These are phyloP conservation scores for Sphaerulina musiva DNA, from an alignment of 2,329 filamentous ascomycete genomes.

Conservation along the genomic window DNA sequence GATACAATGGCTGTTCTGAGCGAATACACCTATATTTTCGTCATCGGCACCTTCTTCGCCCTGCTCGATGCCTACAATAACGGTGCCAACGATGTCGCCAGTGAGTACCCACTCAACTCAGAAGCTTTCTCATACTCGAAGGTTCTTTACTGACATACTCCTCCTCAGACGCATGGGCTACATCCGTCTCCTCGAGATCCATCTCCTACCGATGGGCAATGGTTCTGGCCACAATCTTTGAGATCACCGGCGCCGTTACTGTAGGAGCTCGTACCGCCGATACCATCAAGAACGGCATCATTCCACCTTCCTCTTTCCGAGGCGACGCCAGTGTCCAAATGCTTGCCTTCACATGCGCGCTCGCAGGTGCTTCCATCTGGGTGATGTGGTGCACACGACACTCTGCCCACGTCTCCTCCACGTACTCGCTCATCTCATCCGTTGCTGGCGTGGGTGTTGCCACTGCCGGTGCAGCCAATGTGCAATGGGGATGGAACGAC, in stretches of 20 bases:
- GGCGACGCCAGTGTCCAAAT: slow-evolving; percentile 41
- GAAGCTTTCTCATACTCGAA: too few relatives aligned
- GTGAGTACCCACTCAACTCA: slow-evolving; percentile 12
- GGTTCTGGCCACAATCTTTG: slow-evolving; percentile 46
- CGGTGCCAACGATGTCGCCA: slow-evolving; percentile 57
- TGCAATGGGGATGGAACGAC: slow-evolving; percentile 40
- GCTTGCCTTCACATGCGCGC: slow-evolving; percentile 42
- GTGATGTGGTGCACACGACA: slow-evolving; percentile 52
- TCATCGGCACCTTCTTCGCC: slow-evolving; percentile 58
- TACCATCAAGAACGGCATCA: slow-evolving; percentile 56
- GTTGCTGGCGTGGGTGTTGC: slow-evolving; percentile 56
- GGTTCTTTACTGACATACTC: background rate
- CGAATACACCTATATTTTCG: slow-evolving; percentile 59
- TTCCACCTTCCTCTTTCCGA: slow-evolving; percentile 45
- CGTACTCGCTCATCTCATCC: slow-evolving; percentile 55
- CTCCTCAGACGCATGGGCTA: slow-evolving; percentile 43
- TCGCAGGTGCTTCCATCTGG: slow-evolving; percentile 47
- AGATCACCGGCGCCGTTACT: slow-evolving; percentile 49
- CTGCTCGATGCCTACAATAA: slow-evolving; percentile 63
- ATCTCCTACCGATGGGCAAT: slow-evolving; percentile 49
- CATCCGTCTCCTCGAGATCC: slow-evolving; percentile 46
- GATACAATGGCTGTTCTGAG: slow-evolving; percentile 36
- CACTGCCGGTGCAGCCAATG: slow-evolving; percentile 40
- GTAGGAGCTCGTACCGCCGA: slow-evolving; percentile 52
- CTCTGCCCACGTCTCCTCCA: slow-evolving; percentile 56